Conservation (phyloP, 2,329 filamentous ascomycete species). For the Cyphellophora attinorum region DNA sequence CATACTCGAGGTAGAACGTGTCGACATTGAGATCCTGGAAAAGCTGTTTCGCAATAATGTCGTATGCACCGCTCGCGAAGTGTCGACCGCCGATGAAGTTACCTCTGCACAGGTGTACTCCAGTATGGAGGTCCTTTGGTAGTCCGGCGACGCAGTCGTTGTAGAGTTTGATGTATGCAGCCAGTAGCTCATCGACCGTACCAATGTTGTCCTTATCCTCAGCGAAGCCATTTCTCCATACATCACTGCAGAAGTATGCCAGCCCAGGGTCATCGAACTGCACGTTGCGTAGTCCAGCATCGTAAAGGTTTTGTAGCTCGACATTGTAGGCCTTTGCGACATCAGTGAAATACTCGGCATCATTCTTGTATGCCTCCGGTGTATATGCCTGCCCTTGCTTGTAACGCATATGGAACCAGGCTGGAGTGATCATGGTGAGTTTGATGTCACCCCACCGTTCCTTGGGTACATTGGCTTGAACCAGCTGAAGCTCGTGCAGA, state of each 20-base stretch:
- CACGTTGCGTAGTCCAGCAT: conserved; percentile 49
- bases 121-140: conserved; percentile 58
- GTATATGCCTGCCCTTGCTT: conserved; percentile 47
- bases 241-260: conserved; percentile 57
- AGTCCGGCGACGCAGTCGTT: conserved; percentile 54
- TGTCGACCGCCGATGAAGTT: conserved; percentile 54
- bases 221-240: conserved; percentile 57
- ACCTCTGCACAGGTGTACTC: conserved; percentile 58
- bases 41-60: conserved; percentile 52
- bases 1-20: conserved; percentile 57
- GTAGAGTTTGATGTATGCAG: conserved; percentile 62
- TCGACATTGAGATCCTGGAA: conserved; percentile 49
- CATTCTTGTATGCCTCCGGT: conserved; percentile 45
- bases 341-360: conserved; percentile 55
- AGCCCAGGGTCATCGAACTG: conserved; percentile 53
- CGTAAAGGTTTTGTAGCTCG: conserved; percentile 50
- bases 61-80: conserved; percentile 54
- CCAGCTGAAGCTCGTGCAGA: conserved; percentile 48
- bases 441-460: conserved; percentile 57
- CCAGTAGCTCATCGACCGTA: conserved; percentile 57
- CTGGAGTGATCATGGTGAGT: conserved; percentile 57
- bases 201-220: conserved; percentile 56
- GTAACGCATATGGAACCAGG: conserved; percentile 60
- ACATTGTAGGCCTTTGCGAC: conserved; percentile 56
- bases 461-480: conserved; percentile 50